Evolutionary conservation across 148 eudicot species (phyloP), one percentile per base, ranked within the genome.

Genomic region (Rhododendron mucronatum): DNA sequence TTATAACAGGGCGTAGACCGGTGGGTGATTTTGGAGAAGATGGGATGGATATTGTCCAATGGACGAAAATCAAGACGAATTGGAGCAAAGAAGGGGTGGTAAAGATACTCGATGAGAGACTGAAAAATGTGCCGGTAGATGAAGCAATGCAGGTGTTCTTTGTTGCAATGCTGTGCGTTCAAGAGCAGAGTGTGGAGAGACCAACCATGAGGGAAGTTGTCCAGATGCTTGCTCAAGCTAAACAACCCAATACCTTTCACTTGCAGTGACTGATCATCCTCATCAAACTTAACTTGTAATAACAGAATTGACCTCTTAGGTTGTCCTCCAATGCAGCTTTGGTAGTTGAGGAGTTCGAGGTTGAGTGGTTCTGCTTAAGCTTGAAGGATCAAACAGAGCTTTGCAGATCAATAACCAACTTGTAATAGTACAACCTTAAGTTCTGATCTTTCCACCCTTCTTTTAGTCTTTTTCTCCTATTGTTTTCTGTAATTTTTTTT

Each of bases 191-290:
- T 48, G 88, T 93, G 55, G 91, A 93, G 88, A 85, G 94, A 26
- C 93, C 94, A 23, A 90, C 94, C 75, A 93, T 91, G 91, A 88
- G 93, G 83, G 94, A 93, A 88, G 94, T 91, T 77, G 93, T 93
- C 53, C 93, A 91, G 61, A 92, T 92, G 94, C 94, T 92, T 74
- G 91, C 92, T 8, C 91, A 92, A 88, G 94, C 94, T 73, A 90
- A 88, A 78, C 92, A 92, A 45, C 94, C 91, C 2, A 88, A 89
- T 33, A 88, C 93, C 23, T 92, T 92, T 28, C 89, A 86, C 41
- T 88, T 92, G 84, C 91, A 91, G 57, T 91, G 87, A 90, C 65
- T 59, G 41, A 69, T 33, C 47, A 35, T 75, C 47, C 39, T 75
- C 47, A 37, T 16, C 78, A 74, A 74, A 35, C 37, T 74, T 75